Conservation (phyloP, 352 stramenopile genomes). For the Phytophthora sp. region DNA sequence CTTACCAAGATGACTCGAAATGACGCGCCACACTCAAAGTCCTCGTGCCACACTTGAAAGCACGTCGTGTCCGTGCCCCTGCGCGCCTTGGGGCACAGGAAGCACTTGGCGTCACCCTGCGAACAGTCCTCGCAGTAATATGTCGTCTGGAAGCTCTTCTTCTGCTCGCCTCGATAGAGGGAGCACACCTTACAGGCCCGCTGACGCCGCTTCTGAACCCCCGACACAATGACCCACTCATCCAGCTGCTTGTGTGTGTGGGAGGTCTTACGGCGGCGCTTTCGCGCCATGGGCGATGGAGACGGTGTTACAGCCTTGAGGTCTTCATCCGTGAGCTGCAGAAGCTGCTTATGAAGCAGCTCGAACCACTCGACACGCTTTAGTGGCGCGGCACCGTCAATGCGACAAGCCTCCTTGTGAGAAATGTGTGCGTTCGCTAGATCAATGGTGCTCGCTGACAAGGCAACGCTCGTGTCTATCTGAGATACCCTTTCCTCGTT, state of each 20-base stretch:
- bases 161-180: not conserved
- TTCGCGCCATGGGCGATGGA: not conserved
- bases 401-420: not conserved
- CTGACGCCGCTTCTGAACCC: not conserved
- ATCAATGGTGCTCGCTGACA: no score
- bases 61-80: constrained; percentile 1
- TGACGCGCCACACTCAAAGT: not conserved
- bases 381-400: not conserved
- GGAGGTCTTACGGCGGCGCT: not conserved
- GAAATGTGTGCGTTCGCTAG: not conserved
- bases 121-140: not conserved
- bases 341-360: not conserved
- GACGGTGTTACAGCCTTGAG: not conserved
- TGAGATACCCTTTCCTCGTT: no score
- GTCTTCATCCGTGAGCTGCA: not conserved
- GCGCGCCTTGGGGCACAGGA: not conserved
- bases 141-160: not conserved
- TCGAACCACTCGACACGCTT: not conserved
- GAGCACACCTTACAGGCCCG: not conserved
- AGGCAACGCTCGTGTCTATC: no score
- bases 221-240: not conserved
- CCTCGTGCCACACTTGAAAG: constrained; percentile 4
- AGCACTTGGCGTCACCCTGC: not conserved
- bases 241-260: not conserved
- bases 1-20: not conserved